Evolutionary conservation across 495 filamentous ascomycete species (phyloP), one percentile per base, ranked within the genome.

Genomic region (Polyplosphaeria fusca): DNA sequence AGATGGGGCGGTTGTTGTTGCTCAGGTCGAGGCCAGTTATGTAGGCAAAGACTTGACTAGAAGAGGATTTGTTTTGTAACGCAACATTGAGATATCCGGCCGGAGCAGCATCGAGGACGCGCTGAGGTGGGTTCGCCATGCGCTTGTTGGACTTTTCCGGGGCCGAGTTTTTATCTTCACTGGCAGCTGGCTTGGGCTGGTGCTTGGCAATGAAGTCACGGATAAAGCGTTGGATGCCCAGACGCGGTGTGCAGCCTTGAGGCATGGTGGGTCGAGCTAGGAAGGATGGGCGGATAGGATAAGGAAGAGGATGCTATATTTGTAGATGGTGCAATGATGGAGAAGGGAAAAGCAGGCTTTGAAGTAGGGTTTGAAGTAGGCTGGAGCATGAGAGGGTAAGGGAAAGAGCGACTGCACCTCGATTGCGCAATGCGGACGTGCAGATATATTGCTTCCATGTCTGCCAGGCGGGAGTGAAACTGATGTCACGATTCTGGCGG

Each of bases 11-110:
- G 61, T 82, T 80, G 71, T 78, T 75, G 18, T 80, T 77, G 66
- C 85, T 79, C 40, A 86, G 69, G 27, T 82, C 83, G 18, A 72
- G 74, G 26, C 86, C 86, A 0, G 84, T 88, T 57, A 89, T 77
- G 60, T 86, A 87, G n/a, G 81, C 86, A 65, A 80, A 87, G 20
- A 84, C 81, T 23, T 71, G 78, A 58, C 71, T 70, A 0, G 82
- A 83, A n/a, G 70, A 69, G 14, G 83, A 84, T 48, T 78, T 75
- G 65, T 90, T 90, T 58, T 79, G 73, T 19, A 90, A 69, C 16
- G 74, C 77, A 57, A 89, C 76, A 19, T 78, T 73, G 30, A 86
- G 69, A 37, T 76, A 79, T 37, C 47, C 57, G 16, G 56, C 9
- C 18, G 48, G 13, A 14, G 57, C 48, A 2, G 58, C 42, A 24